A percentile compares a stretch with the other conserved stretches of the same genome.
Conservation (phyloP, 805 yeast genomes). For the Torulaspora maleeae region DNA sequence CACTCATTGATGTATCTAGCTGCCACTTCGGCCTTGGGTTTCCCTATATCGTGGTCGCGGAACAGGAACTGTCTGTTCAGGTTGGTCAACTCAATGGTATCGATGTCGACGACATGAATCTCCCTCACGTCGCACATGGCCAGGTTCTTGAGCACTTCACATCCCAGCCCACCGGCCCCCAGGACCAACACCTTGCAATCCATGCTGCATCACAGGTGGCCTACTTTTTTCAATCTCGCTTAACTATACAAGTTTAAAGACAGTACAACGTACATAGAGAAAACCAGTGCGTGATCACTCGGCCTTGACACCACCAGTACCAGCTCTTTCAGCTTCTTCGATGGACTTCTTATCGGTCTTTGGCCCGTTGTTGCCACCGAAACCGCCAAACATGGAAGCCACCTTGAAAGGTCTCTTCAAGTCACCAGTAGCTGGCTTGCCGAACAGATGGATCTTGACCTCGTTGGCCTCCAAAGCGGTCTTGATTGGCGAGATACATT, state of each 20-base stretch:
- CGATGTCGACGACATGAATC: conserved; percentile 83
- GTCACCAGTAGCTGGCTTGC: conserved; percentile 78
- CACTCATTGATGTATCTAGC: conserved; percentile 52
- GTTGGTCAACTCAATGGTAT: conserved; percentile 86
- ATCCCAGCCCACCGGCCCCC: conserved; percentile 96
- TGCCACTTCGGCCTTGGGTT: conserved; percentile 78
- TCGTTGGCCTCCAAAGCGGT: conserved; percentile 84
- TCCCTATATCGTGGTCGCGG: conserved; percentile 73
- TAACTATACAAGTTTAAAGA: no score
- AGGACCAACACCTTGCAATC: conserved; percentile 56
- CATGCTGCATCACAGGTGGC: conserved; percentile 6
- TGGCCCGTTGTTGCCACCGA: conserved; percentile 46
- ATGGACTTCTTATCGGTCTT: conserved; percentile 85
- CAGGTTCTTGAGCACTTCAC: conserved; percentile 78
- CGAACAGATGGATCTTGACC: conserved; percentile 85
- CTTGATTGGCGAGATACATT: conserved; percentile 85
- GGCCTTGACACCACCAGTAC: conserved; percentile 83
- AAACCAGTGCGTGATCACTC: conserved; percentile 44
- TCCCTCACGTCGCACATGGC: conserved; percentile 64
- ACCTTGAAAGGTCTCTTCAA: conserved; percentile 96
- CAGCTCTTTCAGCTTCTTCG: conserved; percentile 78
- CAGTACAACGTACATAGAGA: conserved; percentile 1
- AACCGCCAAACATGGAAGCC: conserved; percentile 69
- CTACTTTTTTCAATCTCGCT: no score
- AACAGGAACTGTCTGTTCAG: conserved; percentile 88